These are phyloP conservation scores for Phytomonas sp. DNA, from an alignment of 208 protist genomes.

Conservation along the genomic window DNA sequence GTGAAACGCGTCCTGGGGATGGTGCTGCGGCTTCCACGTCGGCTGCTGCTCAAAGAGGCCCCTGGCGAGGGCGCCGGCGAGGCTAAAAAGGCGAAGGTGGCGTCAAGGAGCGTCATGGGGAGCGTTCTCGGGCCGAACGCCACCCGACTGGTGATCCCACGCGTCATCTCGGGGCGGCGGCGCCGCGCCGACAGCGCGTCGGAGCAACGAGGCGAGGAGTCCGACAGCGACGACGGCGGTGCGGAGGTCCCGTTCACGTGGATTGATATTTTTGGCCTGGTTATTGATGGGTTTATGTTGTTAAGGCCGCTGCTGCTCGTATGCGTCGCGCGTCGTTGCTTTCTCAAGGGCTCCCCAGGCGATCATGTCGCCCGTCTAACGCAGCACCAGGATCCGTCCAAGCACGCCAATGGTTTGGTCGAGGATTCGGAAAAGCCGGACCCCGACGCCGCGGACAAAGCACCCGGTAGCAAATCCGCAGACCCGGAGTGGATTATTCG, in stretches of 20 bases:
- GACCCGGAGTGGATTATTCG: slow-evolving; percentile 12
- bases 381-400: neutral
- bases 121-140: slow-evolving; percentile 20
- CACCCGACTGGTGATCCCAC: slow-evolving; percentile 65
- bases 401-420: neutral
- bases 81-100: neutral
- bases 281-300: slow-evolving; percentile 53
- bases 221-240: slow-evolving; percentile 15
- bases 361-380: neutral
- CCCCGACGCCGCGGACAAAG: slow-evolving; percentile 14
- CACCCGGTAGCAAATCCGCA: slow-evolving; percentile 9
- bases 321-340: slow-evolving; percentile 32
- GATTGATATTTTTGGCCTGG: slow-evolving; percentile 61
- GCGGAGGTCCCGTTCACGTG: slow-evolving; percentile 48
- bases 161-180: slow-evolving; percentile 33
- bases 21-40: slow-evolving; percentile 10
- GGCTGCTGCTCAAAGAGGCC: slow-evolving; percentile 9
- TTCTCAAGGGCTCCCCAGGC: slow-evolving; percentile 13
- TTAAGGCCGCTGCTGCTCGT: slow-evolving; percentile 64
- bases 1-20: slow-evolving; percentile 20
- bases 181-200: slow-evolving; percentile 9
- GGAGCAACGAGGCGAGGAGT: slow-evolving; percentile 13
- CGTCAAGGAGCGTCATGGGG: slow-evolving; percentile 4
- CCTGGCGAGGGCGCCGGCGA: slow-evolving; percentile 4
- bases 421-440: neutral